phyloP scores from a whole-genome alignment of 2,329 filamentous ascomycete species.

The Magnaporthiopsis incrustans region DNA sequence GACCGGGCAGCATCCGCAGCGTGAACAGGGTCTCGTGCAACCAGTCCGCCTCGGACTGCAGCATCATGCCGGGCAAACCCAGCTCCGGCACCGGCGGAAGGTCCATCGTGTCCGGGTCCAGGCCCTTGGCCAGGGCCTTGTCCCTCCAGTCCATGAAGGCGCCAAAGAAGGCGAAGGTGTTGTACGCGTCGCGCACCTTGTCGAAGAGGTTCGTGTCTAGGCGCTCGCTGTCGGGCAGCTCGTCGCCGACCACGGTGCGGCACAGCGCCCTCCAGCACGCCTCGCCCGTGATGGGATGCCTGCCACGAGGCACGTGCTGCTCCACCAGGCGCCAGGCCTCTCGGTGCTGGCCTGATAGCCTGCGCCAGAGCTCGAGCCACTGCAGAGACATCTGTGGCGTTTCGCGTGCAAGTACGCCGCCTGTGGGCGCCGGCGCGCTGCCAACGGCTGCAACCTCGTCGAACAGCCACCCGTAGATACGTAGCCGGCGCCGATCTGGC shows the following conservation, averaged over 20 bases:
- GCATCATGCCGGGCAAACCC: neutral
- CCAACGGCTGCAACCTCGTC: neutral
- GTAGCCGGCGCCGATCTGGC: neutral
- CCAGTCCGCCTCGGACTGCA: neutral
- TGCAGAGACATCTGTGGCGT: neutral
- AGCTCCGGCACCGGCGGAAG: neutral
- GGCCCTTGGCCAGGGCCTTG: neutral
- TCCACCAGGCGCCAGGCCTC: neutral
- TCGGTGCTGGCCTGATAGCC: neutral
- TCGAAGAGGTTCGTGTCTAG: neutral
- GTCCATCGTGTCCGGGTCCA: neutral
- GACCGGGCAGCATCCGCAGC: neutral
- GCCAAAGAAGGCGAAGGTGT: neutral
- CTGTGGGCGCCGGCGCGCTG: neutral
- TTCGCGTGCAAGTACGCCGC: too few species aligned
- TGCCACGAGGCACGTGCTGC: neutral
- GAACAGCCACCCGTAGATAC: neutral
- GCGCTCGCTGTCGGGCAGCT: neutral
- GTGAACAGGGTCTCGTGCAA: neutral
- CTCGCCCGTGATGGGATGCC: neutral
- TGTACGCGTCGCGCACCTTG: neutral
- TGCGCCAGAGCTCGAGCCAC: neutral
- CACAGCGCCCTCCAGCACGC: neutral
- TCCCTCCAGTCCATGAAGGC: neutral
- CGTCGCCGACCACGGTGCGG: neutral